These are phyloP conservation scores for Canavalia ensiformis DNA, from an alignment of 306 rosid species.

Conservation along the genomic window DNA sequence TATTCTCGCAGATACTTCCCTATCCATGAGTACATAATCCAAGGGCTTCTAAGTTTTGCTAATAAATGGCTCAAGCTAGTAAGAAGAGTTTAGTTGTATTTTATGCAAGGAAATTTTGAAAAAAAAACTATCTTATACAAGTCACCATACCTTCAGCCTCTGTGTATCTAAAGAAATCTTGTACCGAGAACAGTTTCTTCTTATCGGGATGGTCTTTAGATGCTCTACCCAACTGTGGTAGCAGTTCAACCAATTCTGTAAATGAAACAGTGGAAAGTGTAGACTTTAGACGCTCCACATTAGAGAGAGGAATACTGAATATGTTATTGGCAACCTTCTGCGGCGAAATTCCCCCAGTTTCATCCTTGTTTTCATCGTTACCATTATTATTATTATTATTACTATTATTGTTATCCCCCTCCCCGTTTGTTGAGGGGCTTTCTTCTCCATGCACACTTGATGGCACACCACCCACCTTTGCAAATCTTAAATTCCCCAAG, in stretches of 20 bases:
- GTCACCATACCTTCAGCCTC: conserved; percentile 90
- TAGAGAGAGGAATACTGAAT: conserved; percentile 91
- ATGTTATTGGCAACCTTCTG: conserved; percentile 88
- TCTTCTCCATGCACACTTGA: conserved; percentile 77
- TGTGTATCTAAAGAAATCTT: conserved; percentile 98
- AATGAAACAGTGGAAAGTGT: conserved; percentile 89
- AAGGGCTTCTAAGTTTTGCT: conserved; percentile 19
- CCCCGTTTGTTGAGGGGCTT: conserved; percentile 68
- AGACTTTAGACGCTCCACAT: conserved; percentile 96
- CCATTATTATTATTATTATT: conserved; percentile 28
- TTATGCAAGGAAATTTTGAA: conserved; percentile 36
- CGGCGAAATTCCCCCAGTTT: conserved; percentile 68
- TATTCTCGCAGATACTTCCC: conserved; percentile 19
- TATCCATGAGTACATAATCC: conserved; percentile 7
- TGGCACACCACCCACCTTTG: conserved; percentile 92
- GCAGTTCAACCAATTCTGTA: conserved; percentile 88
- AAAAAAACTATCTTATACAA: conserved; percentile 7
- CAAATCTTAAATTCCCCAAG: conserved; percentile 90
- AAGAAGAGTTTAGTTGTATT: conserved; percentile 10
- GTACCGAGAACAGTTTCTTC: conserved; percentile 91
- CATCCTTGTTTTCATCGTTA: conserved; percentile 64
- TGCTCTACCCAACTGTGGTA: conserved; percentile 82
- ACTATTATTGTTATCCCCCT: conserved; percentile 54
- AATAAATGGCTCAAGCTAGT: conserved; percentile 9
- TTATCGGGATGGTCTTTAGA: conserved; percentile 96